phyloP scores from a whole-genome alignment of 2,329 filamentous ascomycete genomes.

The Thielaviopsis punctulata region DNA sequence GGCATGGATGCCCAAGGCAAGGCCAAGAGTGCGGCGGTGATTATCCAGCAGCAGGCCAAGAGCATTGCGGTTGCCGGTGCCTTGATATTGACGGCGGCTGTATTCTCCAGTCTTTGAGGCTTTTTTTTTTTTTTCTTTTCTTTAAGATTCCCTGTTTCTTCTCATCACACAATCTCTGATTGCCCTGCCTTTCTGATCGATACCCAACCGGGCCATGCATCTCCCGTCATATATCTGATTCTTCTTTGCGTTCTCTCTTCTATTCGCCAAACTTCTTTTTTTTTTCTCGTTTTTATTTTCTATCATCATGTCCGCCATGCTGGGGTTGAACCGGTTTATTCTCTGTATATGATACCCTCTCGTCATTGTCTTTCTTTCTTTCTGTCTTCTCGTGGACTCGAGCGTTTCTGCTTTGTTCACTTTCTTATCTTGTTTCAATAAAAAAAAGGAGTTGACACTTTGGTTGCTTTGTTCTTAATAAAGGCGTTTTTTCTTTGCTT shows the following conservation, averaged over 20 bases:
- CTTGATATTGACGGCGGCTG: constrained; percentile 6
- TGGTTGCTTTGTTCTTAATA: no score
- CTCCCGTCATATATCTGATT: no score
- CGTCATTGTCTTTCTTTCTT: not conserved
- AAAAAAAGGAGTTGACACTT: no score
- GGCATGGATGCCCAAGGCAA: constrained; percentile 10
- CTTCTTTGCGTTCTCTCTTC: no score
- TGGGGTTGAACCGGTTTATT: not conserved
- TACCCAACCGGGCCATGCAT: no score
- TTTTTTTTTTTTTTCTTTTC: not conserved
- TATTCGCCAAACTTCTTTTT: no score
- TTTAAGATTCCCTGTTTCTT: not conserved
- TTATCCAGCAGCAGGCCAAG: constrained; percentile 7
- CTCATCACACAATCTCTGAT: no score
- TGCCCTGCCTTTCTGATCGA: no score
- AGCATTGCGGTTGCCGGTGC: constrained; percentile 4
- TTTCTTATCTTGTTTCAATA: not conserved
- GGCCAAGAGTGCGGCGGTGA: constrained; percentile 5
- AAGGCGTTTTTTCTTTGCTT: not conserved
- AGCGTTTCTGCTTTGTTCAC: not conserved
- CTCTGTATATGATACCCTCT: constrained; percentile 8
- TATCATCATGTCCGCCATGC: not conserved
- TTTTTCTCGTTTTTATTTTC: not conserved
- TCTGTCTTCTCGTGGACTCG: not conserved
- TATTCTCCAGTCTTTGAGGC: constrained; percentile 8